Evolutionary conservation across 2,329 filamentous ascomycete genomes (phyloP).

Genomic region (Fusarium begoniae): DNA sequence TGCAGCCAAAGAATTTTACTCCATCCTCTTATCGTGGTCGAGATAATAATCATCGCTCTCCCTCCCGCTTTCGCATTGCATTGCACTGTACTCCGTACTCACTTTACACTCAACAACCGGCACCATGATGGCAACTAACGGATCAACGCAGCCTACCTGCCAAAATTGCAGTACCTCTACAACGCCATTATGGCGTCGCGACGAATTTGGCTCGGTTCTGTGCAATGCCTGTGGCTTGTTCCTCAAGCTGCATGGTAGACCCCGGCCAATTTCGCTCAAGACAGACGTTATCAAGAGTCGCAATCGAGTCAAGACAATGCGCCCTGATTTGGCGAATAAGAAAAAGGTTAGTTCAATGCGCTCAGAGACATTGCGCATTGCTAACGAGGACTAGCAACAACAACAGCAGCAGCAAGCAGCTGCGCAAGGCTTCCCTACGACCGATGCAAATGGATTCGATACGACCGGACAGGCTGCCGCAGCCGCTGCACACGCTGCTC

Average conservation of each 20-base stretch:
- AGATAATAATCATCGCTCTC: slow-evolving; percentile 48
- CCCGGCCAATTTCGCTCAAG: slow-evolving; percentile 95
- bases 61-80: slow-evolving; percentile 38
- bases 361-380: background rate
- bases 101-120: slow-evolving; percentile 45
- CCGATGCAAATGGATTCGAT: slow-evolving; percentile 68
- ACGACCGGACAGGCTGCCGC: slow-evolving; percentile 57
- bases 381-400: slow-evolving; percentile 27
- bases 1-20: slow-evolving; percentile 48
- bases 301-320: slow-evolving; percentile 92
- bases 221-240: slow-evolving; percentile 99
- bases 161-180: slow-evolving; percentile 97
- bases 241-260: slow-evolving; percentile 92
- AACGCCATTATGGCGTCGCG: slow-evolving; percentile 95
- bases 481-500: slow-evolving; percentile 64
- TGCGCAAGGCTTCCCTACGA: slow-evolving; percentile 51
- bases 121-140: slow-evolving; percentile 64
- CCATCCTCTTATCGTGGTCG: slow-evolving; percentile 52
- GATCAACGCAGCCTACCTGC: slow-evolving; percentile 86
- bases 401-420: slow-evolving; percentile 51
- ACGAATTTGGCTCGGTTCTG: slow-evolving; percentile 93
- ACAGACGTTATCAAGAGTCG: slow-evolving; percentile 99
- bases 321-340: slow-evolving; percentile 79
- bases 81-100: slow-evolving; percentile 32
- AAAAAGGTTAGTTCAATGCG: slow-evolving; percentile 71